phyloP scores from a whole-genome alignment of 2,329 filamentous ascomycete genomes.

The Pseudonectria buxi region DNA sequence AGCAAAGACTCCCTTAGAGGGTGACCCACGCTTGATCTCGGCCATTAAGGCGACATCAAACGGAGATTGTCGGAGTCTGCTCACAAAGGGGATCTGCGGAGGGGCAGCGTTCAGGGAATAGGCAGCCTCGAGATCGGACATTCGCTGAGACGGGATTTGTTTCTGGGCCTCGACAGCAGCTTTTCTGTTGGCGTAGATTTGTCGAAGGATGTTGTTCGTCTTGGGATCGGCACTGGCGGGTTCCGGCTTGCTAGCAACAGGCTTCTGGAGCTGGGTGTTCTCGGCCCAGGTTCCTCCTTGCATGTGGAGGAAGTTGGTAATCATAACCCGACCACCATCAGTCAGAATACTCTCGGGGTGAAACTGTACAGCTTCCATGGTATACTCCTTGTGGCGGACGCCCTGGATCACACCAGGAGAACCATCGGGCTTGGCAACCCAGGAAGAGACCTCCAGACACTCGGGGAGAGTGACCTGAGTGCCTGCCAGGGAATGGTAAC shows the following conservation, averaged over 20 bases:
- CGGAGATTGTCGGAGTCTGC: conserved; percentile 71
- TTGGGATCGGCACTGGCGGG: conserved; percentile 36
- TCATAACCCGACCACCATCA: conserved; percentile 78
- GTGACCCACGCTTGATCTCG: conserved; percentile 93
- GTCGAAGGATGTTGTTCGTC: conserved; percentile 80
- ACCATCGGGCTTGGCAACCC: conserved; percentile 71
- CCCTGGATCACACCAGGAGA: conserved; percentile 91
- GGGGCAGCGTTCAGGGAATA: conserved; percentile 82
- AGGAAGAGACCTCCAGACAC: conserved; percentile 83
- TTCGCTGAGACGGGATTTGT: conserved; percentile 74
- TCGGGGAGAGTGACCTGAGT: conserved; percentile 81
- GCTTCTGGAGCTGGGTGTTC: conserved; percentile 54
- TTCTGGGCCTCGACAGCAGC: conserved; percentile 74
- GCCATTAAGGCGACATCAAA: conserved; percentile 93
- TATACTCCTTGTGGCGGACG: conserved; percentile 83
- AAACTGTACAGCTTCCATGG: conserved; percentile 95
- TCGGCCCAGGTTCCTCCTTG: conserved; percentile 88
- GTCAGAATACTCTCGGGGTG: conserved; percentile 97
- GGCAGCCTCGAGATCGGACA: conserved; percentile 75
- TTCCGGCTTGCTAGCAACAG: conserved; percentile 22
- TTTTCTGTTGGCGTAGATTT: conserved; percentile 79
- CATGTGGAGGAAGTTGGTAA: conserved; percentile 85
- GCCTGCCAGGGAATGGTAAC: conserved; percentile 94
- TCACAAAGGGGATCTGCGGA: conserved; percentile 72
- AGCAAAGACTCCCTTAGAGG: conserved; percentile 92